A percentile compares a stretch with the other conserved stretches of the same genome.
Conservation (phyloP, 768 basidiomycete species). For the Tephrocybe rancida region DNA sequence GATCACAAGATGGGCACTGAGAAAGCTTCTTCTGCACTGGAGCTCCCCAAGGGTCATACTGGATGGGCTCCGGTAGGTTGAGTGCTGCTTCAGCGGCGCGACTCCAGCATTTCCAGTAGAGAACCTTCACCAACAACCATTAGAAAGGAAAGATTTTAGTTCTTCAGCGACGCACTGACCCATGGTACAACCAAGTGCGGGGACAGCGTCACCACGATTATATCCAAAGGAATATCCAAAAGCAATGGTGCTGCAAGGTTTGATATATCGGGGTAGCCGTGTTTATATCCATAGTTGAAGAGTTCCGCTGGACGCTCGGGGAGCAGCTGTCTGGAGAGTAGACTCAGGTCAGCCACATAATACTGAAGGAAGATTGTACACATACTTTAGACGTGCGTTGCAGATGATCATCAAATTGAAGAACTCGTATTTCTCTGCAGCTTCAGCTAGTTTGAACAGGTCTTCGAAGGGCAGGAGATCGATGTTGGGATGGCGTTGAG, state of each 20-base stretch:
- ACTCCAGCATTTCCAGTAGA: neutral
- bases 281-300: conserved; percentile 11
- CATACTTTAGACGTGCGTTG: conserved; percentile 26
- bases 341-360: neutral
- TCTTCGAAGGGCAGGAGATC: conserved; percentile 17
- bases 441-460: conserved; percentile 26
- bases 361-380: conserved; percentile 9
- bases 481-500: conserved; percentile 23
- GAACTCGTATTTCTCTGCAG: conserved; percentile 34
- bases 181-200: neutral
- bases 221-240: conserved; percentile 1
- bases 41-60: too few relatives aligned
- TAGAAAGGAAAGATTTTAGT: too few relatives aligned
- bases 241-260: neutral
- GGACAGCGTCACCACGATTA: neutral
- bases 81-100: neutral
- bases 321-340: conserved; percentile 1
- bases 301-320: conserved; percentile 12
- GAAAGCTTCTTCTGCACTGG: too few relatives aligned
- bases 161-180: neutral
- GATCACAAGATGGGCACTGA: too few relatives aligned
- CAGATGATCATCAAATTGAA: conserved; percentile 20
- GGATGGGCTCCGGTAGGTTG: too few relatives aligned
- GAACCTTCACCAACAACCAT: neutral
- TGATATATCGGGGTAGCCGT: conserved; percentile 9